Percentiles rank a stretch among this genome's conserved stretches.
Evolutionary conservation across 2,329 filamentous ascomycete species (phyloP).

Genomic region (Microdochium nivale): DNA sequence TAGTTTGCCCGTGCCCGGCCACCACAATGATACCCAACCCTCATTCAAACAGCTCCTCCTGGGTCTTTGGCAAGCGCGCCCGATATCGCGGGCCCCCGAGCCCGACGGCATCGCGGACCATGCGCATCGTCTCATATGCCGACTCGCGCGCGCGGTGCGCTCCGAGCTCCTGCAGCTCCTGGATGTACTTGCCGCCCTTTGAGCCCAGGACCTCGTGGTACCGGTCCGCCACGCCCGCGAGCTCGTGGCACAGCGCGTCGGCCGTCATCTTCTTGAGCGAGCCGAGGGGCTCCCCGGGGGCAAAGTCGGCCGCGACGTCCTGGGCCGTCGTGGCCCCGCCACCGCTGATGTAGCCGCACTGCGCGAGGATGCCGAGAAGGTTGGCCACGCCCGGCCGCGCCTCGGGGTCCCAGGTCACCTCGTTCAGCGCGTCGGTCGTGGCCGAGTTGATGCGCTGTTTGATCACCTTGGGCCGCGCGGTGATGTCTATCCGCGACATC

Average conservation of each 20-base stretch:
- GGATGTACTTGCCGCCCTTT: constrained; percentile 41
- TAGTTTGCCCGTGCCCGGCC: too few species aligned
- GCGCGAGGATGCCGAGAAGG: constrained; percentile 69
- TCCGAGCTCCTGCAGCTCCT: constrained; percentile 49
- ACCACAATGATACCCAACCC: constrained; percentile 1
- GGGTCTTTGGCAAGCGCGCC: background rate
- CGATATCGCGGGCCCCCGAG: constrained; percentile 17
- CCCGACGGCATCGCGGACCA: constrained; percentile 43
- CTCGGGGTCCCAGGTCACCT: constrained; percentile 63
- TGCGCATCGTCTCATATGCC: constrained; percentile 49
- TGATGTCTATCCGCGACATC: constrained; percentile 75
- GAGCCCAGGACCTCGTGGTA: constrained; percentile 36
- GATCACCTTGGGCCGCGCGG: constrained; percentile 58
- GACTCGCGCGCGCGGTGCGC: constrained; percentile 51
- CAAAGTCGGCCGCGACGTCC: constrained; percentile 21
- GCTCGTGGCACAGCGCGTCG: constrained; percentile 41
- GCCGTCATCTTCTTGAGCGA: constrained; percentile 58
- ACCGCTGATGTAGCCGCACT: constrained; percentile 40
- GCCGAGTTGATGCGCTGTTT: constrained; percentile 61
- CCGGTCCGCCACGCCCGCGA: constrained; percentile 38
- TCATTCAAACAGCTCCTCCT: background rate
- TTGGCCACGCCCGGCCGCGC: constrained; percentile 78
- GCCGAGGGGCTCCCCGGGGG: constrained; percentile 34
- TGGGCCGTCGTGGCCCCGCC: constrained; percentile 19
- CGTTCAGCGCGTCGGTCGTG: constrained; percentile 62